Conservation (phyloP, 2,329 filamentous ascomycete species). For the Trichoderma koningii region DNA sequence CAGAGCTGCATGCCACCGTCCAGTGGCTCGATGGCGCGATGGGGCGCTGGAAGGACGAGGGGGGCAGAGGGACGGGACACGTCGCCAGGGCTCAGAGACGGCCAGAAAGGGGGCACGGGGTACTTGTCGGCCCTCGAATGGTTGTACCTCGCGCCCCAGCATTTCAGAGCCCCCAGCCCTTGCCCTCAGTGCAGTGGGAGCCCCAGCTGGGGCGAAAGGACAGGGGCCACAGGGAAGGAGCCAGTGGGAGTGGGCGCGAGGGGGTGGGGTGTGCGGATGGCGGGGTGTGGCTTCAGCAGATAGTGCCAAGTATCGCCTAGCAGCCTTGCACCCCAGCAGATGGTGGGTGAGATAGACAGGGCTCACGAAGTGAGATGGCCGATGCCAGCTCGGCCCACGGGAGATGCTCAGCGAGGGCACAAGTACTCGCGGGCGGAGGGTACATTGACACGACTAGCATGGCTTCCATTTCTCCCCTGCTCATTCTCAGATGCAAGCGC, state of each 20-base stretch:
- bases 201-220: slow-evolving; percentile 27
- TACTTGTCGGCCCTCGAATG: slow-evolving; percentile 30
- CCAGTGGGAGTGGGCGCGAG: not conserved
- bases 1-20: slow-evolving; percentile 24
- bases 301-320: not conserved
- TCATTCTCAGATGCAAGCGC: slow-evolving; percentile 18
- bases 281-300: slow-evolving; percentile 5
- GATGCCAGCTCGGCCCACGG: slow-evolving; percentile 23
- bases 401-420: slow-evolving; percentile 21
- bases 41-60: slow-evolving; percentile 26
- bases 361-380: slow-evolving; percentile 7
- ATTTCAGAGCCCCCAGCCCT: slow-evolving; percentile 16
- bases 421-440: slow-evolving; percentile 2
- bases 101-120: slow-evolving; percentile 26
- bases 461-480: not conserved
- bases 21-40: slow-evolving; percentile 26
- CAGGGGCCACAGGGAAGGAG: slow-evolving; percentile 2
- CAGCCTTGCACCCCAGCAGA: too few species aligned
- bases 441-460: slow-evolving; percentile 2
- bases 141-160: slow-evolving; percentile 29
- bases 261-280: slow-evolving; percentile 6
- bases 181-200: slow-evolving; percentile 24
- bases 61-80: slow-evolving; percentile 26
- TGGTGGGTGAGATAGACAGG: slow-evolving; percentile 1
- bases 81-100: slow-evolving; percentile 23